Base-by-base conservation (phyloP, 345 rosid genomes). In the Raphanus sativus region DNA sequence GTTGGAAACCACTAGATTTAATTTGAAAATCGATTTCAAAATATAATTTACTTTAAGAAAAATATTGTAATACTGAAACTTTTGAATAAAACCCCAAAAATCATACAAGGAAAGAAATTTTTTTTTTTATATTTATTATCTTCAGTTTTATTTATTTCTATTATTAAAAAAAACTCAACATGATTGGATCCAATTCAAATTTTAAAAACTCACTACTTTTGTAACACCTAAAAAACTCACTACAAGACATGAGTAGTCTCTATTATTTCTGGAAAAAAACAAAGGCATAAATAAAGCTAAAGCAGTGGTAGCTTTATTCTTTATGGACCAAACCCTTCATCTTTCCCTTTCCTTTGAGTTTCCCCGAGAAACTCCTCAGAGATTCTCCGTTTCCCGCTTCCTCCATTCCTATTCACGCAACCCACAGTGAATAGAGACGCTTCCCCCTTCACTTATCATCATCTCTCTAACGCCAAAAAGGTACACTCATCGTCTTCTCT, bases 401-500 rank as follows among this genome's bases (percentile, higher is more conserved):
- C 58, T 50, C 62, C 74, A 76, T 62, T 62, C 30, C 62, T 24
- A 4, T 40, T 74, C 45, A 24, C 40, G 61, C 75, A 11, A 61
- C 29, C 0, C 6, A 21, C 8, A 65, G 21, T 36, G 64, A 12
- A 17, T 38, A 61, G 74, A 75, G 5, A 29, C 73, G 50, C 36
- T 30, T 30, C 0, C 62, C 54, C 29, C 13, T 34, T 52, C 68
- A 4, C 12, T 12, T 5, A 38, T 28, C 75, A 38, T 33, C 40
- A 36, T 40, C 75, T 52, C 59, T 30, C 56, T 48, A 56, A 32
- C 71, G 10, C 16, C 73, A 66, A 78, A 64, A 78, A 78, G 77
- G 81, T 66, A 78, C 71, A 65, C 67, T 33, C 62, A 45, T 66
- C 52, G 48, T 68, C 74, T 61, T 68, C 74, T 68, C 26, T 60